Percentiles rank a stretch among this genome's conserved stretches.
phyloP scores from a whole-genome alignment of 169 alveolate species.

The Plasmodium cynomolgi region DNA sequence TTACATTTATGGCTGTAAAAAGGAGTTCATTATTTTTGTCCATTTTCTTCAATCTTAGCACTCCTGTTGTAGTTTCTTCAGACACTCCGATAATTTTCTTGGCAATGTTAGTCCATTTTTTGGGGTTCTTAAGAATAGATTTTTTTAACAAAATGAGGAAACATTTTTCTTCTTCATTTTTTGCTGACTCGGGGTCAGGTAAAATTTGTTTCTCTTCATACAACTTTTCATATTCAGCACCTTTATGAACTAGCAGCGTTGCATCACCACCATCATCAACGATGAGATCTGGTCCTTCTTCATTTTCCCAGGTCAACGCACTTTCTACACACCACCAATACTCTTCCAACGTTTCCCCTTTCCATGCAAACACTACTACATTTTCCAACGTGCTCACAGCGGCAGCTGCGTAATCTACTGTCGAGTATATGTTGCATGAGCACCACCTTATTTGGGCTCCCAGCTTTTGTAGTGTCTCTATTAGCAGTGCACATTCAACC shows the following conservation, averaged over 20 bases:
- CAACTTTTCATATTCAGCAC: slow-evolving; percentile 88
- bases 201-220: slow-evolving; percentile 76
- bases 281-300: slow-evolving; percentile 96
- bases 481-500: slow-evolving; percentile 86
- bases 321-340: slow-evolving; percentile 98
- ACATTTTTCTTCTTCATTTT: slow-evolving; percentile 81
- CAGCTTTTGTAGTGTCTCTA: slow-evolving; percentile 91
- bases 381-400: slow-evolving; percentile 90
- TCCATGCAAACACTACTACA: slow-evolving; percentile 98
- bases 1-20: slow-evolving; percentile 96
- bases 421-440: slow-evolving; percentile 97
- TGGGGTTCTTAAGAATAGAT: slow-evolving; percentile 88
- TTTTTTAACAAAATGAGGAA: slow-evolving; percentile 88
- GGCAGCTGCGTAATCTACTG: slow-evolving; percentile 99
- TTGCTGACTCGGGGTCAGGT: slow-evolving; percentile 79
- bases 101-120: slow-evolving; percentile 93
- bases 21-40: slow-evolving; percentile 91
- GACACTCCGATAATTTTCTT: slow-evolving; percentile 94
- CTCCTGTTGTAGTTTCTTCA: slow-evolving; percentile 99
- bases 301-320: slow-evolving; percentile 95
- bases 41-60: slow-evolving; percentile 93
- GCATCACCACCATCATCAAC: slow-evolving; percentile 99
- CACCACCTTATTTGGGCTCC: slow-evolving; percentile 99
- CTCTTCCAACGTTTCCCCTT: slow-evolving; percentile 94
- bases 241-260: slow-evolving; percentile 94